Evolutionary conservation across 768 basidiomycete species (phyloP), one percentile per base, ranked within the genome.

Genomic region (Tylopilus vinaceipallidus): DNA sequence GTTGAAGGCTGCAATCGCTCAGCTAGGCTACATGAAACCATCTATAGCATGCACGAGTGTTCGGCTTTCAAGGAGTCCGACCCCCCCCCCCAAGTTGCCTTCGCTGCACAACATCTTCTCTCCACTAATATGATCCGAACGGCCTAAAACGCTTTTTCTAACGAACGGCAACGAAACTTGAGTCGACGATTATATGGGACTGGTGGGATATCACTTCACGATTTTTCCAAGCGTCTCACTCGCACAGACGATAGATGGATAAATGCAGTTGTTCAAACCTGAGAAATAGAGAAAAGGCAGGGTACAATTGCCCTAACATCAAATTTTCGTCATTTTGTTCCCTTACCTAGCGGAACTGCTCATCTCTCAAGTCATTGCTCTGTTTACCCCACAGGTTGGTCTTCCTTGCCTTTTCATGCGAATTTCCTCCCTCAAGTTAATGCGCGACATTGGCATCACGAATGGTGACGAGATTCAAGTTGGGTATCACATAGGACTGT

Each of bases 321-420:
- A 90, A 72, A 75, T 89, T 52, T 73, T 73, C 38, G 79, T 91
- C 53, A 73, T 90, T 4, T 63, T 91, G 47, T 75, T 88, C 57
- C 75, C 91, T 20, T 86, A 89, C 64, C 80, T 90, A 35, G 75
- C 86, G 30, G 89, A 91, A 61, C 88, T 89, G 1, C 70, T 91
- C 57, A 87, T 88, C 2, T 79, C 79, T 6, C 79, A 88, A 53
- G 84, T 91, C 47, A 88, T 91, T 52, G 81, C 80, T 41, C 89
- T 89, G 1, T 90, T 89, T 60, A 78, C 83, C 17, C 86, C 85
- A 3, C 80, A 89, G 73, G 86, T 84, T 49, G 37, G 75, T 59
- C 30, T 29, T 22, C 11, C 36, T 3, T n/a, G 10, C 5, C 5
- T 47, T 29, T 12, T 55, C 36, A 58, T n/a, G n/a, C 17, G 17